Conservation (phyloP, 176 grass and related monocot genomes). For the Musa acuminata region DNA sequence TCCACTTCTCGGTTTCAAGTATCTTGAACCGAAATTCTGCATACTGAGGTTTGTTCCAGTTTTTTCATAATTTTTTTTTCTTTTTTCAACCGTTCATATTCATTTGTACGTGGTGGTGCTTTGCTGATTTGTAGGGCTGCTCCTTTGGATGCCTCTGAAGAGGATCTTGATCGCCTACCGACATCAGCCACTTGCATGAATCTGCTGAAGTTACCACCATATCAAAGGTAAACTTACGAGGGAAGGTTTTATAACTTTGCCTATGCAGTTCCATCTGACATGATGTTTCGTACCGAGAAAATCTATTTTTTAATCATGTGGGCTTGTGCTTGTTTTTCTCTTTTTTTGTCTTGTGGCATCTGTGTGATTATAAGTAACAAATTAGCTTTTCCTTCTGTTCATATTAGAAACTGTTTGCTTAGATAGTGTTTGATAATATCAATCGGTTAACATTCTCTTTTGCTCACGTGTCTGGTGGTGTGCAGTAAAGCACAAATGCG, state of each 20-base stretch:
- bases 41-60: conserved; percentile 63
- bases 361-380: background rate
- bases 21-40: conserved; percentile 96
- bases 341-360: background rate
- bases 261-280: too few species aligned
- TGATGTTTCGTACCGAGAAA: too few species aligned
- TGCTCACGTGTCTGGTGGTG: conserved; percentile 6
- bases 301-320: background rate
- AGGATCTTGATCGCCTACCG: conserved; percentile 70
- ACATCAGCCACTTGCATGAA: conserved; percentile 99
- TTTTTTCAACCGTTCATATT: background rate
- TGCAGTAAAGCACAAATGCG: conserved; percentile 80
- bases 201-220: conserved; percentile 93
- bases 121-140: conserved; percentile 42
- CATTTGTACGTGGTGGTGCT: background rate
- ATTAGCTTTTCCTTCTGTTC: too few species aligned
- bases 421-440: background rate
- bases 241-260: background rate
- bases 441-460: conserved; percentile 1
- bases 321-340: background rate
- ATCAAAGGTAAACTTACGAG: conserved; percentile 46
- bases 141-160: conserved; percentile 22
- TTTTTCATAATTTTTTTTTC: background rate
- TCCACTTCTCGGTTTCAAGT: conserved; percentile 93
- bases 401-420: too few species aligned